Evolutionary conservation across 306 rosid species (phyloP).

Genomic region (Prunus dulcis): DNA sequence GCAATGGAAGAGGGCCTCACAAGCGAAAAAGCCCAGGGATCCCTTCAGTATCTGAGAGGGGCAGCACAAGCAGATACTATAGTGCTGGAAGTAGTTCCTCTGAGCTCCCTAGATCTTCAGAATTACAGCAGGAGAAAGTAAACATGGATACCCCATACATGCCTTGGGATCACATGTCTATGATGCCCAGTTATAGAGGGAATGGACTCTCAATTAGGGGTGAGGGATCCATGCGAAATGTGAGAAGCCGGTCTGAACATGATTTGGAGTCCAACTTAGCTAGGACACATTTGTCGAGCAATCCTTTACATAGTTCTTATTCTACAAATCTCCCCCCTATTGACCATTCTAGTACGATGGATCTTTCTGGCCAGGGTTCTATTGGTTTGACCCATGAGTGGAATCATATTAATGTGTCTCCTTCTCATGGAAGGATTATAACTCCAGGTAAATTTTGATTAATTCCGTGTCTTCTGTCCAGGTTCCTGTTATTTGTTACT

Average conservation of each 20-base stretch:
- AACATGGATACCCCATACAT: constrained; percentile 56
- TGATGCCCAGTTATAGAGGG: constrained; percentile 64
- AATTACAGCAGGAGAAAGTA: constrained; percentile 58
- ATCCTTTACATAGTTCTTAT: constrained; percentile 41
- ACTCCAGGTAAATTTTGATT: constrained; percentile 42
- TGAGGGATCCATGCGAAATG: constrained; percentile 71
- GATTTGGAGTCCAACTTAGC: constrained; percentile 67
- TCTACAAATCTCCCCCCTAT: constrained; percentile 43
- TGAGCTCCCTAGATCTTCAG: constrained; percentile 56
- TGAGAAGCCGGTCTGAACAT: constrained; percentile 71
- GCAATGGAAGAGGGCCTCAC: constrained; percentile 69
- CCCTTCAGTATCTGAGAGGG: constrained; percentile 67
- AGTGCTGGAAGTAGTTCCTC: constrained; percentile 67
- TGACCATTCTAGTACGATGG: constrained; percentile 47
- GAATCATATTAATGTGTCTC: constrained; percentile 57
- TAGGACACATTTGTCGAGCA: constrained; percentile 54
- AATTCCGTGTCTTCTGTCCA: not conserved
- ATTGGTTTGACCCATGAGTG: constrained; percentile 54
- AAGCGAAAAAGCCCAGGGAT: constrained; percentile 85
- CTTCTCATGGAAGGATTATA: constrained; percentile 50
- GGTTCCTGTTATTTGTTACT: constrained; percentile 19
- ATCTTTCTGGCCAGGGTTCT: constrained; percentile 51
- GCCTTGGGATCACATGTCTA: constrained; percentile 66
- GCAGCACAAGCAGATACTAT: constrained; percentile 62
- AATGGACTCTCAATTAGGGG: constrained; percentile 61